Conservation (phyloP, 257 asterid genomes). For the Pogostemon cablin region DNA sequence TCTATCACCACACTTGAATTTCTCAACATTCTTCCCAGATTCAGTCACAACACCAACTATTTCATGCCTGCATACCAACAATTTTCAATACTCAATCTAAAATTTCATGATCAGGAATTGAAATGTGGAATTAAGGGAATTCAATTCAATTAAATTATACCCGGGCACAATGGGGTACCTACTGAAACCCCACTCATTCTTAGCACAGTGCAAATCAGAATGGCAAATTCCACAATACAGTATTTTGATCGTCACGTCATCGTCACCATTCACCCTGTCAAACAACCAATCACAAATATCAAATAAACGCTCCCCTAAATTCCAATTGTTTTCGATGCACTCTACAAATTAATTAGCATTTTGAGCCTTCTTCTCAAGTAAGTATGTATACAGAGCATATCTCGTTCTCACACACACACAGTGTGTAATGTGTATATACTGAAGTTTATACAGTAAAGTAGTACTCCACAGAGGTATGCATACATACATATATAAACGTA, state of each 20-base stretch:
- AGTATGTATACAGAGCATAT: neutral
- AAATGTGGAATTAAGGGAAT: too few species aligned
- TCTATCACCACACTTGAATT: conserved; percentile 56
- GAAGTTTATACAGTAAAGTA: neutral
- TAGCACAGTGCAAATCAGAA: conserved; percentile 43
- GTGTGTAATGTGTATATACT: neutral
- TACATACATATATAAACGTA: too few species aligned
- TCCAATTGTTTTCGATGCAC: too few species aligned
- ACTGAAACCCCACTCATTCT: conserved; percentile 52
- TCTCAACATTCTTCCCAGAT: conserved; percentile 49
- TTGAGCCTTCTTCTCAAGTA: neutral
- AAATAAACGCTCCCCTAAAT: too few species aligned
- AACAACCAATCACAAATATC: too few species aligned
- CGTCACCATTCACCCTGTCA: conserved; percentile 34
- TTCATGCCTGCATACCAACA: conserved; percentile 56
- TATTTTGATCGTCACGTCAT: conserved; percentile 49
- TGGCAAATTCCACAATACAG: conserved; percentile 54
- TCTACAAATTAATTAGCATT: neutral
- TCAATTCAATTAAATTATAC: conserved; percentile 25
- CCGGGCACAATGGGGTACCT: conserved; percentile 54
- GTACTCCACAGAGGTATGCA: neutral
- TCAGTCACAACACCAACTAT: conserved; percentile 61
- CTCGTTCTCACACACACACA: too few species aligned
- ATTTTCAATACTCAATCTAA: neutral
- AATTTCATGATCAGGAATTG: too few species aligned